Evolutionary conservation across 179 eudicot species (phyloP).

Genomic region (Silene noctiflora): DNA sequence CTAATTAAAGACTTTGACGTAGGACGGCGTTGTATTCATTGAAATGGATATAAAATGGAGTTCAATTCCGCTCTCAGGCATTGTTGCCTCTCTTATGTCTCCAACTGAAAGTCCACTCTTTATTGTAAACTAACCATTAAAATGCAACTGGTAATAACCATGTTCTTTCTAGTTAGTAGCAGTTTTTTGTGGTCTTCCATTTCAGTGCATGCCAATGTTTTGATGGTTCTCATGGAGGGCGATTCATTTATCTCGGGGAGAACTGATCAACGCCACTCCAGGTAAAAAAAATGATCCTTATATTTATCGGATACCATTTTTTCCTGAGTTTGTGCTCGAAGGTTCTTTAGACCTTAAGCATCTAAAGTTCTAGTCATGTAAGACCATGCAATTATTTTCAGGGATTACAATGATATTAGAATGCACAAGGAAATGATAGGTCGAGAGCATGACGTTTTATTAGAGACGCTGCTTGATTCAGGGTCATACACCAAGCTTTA

Average conservation of each 20-base stretch:
- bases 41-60: slow-evolving; percentile 20
- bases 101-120: too few relatives aligned
- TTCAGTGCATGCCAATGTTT: slow-evolving; percentile 44
- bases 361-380: not conserved
- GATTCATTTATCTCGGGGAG: slow-evolving; percentile 35
- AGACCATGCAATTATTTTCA: slow-evolving; percentile 19
- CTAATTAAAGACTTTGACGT: slow-evolving; percentile 22
- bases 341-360: not conserved
- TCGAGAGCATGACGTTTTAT: slow-evolving; percentile 52
- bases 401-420: slow-evolving; percentile 34
- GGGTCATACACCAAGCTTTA: slow-evolving; percentile 57
- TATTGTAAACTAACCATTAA: not conserved
- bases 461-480: slow-evolving; percentile 47
- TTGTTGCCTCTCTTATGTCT: slow-evolving; percentile 9
- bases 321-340: not conserved
- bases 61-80: not conserved
- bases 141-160: slow-evolving; percentile 24
- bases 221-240: slow-evolving; percentile 54
- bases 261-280: slow-evolving; percentile 22
- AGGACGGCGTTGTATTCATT: slow-evolving; percentile 1
- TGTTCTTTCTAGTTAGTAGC: slow-evolving; percentile 27
- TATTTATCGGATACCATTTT: not conserved
- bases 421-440: slow-evolving; percentile 42
- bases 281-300: slow-evolving; percentile 20
- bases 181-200: slow-evolving; percentile 23